These are phyloP conservation scores for Cystobasidiopsis lactophilus DNA, from an alignment of 768 basidiomycete species.

Conservation along the genomic window DNA sequence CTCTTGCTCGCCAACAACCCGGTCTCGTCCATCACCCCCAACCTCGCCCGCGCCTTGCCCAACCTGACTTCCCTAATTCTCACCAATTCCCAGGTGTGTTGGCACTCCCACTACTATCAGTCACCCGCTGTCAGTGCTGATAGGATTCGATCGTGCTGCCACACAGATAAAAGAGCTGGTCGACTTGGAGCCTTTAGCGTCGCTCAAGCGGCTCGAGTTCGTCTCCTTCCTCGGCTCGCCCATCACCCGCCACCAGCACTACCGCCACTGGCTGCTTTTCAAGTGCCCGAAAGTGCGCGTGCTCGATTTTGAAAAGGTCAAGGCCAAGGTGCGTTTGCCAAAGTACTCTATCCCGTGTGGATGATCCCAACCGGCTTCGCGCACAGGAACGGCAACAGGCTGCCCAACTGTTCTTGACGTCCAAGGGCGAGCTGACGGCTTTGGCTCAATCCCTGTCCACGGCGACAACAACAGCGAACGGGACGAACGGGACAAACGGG, in stretches of 20 bases:
- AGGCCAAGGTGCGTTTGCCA: slow-evolving; percentile 50
- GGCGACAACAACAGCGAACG: not conserved
- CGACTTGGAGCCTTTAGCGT: slow-evolving; percentile 27
- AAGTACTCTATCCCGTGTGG: not conserved
- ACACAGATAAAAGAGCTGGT: slow-evolving; percentile 25
- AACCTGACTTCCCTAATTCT: slow-evolving; percentile 65
- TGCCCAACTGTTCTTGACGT: slow-evolving; percentile 54
- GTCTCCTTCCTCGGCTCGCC: slow-evolving; percentile 61
- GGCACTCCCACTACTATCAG: not conserved
- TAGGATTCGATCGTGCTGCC: not conserved
- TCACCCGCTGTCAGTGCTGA: not conserved
- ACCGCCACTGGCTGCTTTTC: slow-evolving; percentile 88
- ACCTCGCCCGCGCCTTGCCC: slow-evolving; percentile 59
- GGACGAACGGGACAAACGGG: not conserved
- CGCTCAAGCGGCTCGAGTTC: slow-evolving; percentile 36
- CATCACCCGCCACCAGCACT: slow-evolving; percentile 77
- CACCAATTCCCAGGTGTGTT: slow-evolving; percentile 38
- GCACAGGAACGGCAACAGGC: slow-evolving; percentile 56
- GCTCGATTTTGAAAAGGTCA: slow-evolving; percentile 83
- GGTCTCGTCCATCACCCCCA: slow-evolving; percentile 57
- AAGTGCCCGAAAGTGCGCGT: slow-evolving; percentile 68
- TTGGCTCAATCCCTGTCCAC: slow-evolving; percentile 51
- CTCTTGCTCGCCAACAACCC: slow-evolving; percentile 78
- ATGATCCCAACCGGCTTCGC: not conserved
- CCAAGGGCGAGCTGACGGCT: slow-evolving; percentile 51